Evolutionary conservation across 495 filamentous ascomycete species (phyloP).

Genomic region (Lasiosphaeris hirsuta): DNA sequence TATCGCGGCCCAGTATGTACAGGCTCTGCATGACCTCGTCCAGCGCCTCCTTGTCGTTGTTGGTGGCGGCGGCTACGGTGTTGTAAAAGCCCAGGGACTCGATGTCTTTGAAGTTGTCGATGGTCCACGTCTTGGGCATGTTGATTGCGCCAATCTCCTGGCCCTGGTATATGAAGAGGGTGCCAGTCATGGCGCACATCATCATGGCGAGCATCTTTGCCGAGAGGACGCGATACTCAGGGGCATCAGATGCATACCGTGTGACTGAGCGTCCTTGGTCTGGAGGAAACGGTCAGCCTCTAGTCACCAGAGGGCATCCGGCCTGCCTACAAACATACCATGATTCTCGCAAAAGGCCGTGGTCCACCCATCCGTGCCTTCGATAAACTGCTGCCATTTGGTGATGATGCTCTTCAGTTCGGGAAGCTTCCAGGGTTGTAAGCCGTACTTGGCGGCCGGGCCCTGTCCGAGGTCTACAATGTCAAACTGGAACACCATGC

Average conservation of each 20-base stretch:
- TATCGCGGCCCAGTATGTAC: slow-evolving; percentile 54
- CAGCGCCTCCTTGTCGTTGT: slow-evolving; percentile 42
- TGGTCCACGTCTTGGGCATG: slow-evolving; percentile 59
- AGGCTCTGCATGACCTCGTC: slow-evolving; percentile 53
- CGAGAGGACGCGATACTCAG: slow-evolving; percentile 42
- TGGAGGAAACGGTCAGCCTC: not conserved
- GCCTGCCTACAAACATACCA: slow-evolving; percentile 24
- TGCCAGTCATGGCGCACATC: slow-evolving; percentile 56
- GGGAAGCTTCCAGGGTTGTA: slow-evolving; percentile 45
- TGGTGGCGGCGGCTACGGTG: slow-evolving; percentile 24
- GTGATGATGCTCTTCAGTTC: slow-evolving; percentile 57
- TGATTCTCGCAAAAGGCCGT: slow-evolving; percentile 73
- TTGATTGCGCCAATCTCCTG: slow-evolving; percentile 78
- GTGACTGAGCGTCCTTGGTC: slow-evolving; percentile 63
- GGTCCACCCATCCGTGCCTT: slow-evolving; percentile 68
- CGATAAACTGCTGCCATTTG: slow-evolving; percentile 67
- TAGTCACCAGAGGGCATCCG: not conserved
- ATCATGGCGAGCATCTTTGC: slow-evolving; percentile 56
- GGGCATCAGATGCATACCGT: slow-evolving; percentile 50
- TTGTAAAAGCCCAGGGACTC: slow-evolving; percentile 64
- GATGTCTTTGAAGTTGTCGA: slow-evolving; percentile 69
- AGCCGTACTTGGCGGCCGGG: slow-evolving; percentile 37
- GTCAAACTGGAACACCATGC: slow-evolving; percentile 78
- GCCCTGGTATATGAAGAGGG: slow-evolving; percentile 72
- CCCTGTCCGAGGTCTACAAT: slow-evolving; percentile 59